These are phyloP conservation scores for Sanghuangporus sanghuang DNA, from an alignment of 1,284 basidiomycete genomes.

Conservation along the genomic window DNA sequence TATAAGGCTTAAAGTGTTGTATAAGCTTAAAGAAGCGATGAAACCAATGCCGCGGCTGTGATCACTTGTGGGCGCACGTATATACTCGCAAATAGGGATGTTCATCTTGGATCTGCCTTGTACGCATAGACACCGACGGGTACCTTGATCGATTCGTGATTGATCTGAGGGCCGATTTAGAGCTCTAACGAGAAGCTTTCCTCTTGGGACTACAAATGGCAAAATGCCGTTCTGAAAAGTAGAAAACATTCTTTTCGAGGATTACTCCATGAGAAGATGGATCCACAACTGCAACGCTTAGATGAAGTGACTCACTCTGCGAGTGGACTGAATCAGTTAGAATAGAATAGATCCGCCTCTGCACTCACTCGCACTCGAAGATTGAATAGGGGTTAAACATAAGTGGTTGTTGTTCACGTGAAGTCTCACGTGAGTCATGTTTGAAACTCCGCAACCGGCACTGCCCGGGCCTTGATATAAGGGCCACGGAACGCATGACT, in stretches of 20 bases:
- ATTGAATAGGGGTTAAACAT: background rate
- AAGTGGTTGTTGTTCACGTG: background rate
- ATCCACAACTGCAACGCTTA: background rate
- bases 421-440: background rate
- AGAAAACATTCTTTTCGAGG: too few species aligned
- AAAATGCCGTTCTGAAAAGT: too few species aligned
- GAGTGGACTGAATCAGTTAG: too few species aligned
- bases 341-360: too few species aligned
- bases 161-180: background rate
- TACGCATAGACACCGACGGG: background rate
- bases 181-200: background rate
- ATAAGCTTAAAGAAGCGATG: too few species aligned
- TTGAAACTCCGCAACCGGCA: slow-evolving; percentile 1
- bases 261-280: background rate
- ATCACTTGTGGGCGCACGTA: background rate
- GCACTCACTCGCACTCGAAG: too few species aligned
- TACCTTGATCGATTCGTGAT: background rate
- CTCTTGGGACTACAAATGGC: too few species aligned
- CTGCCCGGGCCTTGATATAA: slow-evolving; percentile 3
- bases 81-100: background rate
- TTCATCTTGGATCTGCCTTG: background rate
- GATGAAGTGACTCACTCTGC: background rate
- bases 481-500: slow-evolving; percentile 11
- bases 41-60: too few species aligned
- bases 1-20: too few species aligned